phyloP scores from a whole-genome alignment of 805 yeast genomes.

The Candida qinlingensis region DNA sequence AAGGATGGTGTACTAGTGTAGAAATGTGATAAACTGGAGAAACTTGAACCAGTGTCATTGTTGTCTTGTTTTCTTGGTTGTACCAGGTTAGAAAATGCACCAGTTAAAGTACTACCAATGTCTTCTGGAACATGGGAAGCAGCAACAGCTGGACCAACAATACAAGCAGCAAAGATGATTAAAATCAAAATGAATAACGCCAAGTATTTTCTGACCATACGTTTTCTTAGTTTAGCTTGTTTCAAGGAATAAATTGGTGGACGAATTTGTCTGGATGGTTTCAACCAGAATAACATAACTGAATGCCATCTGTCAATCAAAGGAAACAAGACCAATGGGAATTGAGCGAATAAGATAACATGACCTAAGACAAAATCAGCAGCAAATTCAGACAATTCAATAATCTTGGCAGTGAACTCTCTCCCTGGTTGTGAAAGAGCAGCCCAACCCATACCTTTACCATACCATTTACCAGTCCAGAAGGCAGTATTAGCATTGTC shows the following conservation, averaged over 20 bases:
- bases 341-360: conserved; percentile 76
- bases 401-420: conserved; percentile 90
- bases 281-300: conserved; percentile 96
- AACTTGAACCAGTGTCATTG: conserved; percentile 70
- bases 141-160: conserved; percentile 91
- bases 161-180: conserved; percentile 63
- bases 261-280: conserved; percentile 93
- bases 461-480: conserved; percentile 99
- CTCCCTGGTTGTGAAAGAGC: conserved; percentile 95
- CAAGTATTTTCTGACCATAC: conserved; percentile 95
- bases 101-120: conserved; percentile 29
- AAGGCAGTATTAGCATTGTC: conserved; percentile 95
- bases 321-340: conserved; percentile 84
- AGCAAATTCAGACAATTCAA: conserved; percentile 92
- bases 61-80: conserved; percentile 82
- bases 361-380: conserved; percentile 97
- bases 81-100: conserved; percentile 60
- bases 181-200: conserved; percentile 70
- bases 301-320: conserved; percentile 96
- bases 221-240: conserved; percentile 92
- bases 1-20: conserved; percentile 48
- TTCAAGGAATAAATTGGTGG: conserved; percentile 96
- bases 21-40: conserved; percentile 31
- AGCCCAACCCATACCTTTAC: conserved; percentile 86
- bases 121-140: conserved; percentile 43